Evolutionary conservation across 352 stramenopile species (phyloP), one percentile per base, ranked within the genome.

Genomic region (Pythium brachiatum): DNA sequence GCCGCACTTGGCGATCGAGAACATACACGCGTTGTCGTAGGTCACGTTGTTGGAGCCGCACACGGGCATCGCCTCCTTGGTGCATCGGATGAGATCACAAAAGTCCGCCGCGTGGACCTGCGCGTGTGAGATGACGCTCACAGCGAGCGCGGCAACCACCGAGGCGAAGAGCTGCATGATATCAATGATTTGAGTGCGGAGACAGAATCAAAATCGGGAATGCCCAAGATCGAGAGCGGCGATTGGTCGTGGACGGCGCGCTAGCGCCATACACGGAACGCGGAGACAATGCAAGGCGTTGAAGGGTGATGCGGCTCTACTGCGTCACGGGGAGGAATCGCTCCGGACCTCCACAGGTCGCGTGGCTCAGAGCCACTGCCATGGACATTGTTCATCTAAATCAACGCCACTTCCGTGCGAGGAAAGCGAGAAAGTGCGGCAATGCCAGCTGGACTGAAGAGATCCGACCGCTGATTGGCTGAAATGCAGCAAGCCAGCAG

Each of bases 31-130:
- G 57, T 78, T 81, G 21, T 32, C 26, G 56, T 76, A 78, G 7
- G 70, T 73, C 26, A 71, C 58, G 21, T 58, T 64, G 36, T 78
- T 69, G 15, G 70, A 72, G 48, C 59, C 70, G 52, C 74, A 81
- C 39, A 79, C 69, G 12, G 72, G 72, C 27, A 7, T 32, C 8
- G 44, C 21, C 18, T 61, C 43, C 8, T 53, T 36, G 21, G 52
- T 58, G 60, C 60, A 68, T 29, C 60, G 52, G 26, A 61, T 61
- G 31, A 62, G 32, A 32, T 62, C 52, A 43, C 60, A 66, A 43
- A 66, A 66, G 60, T 60, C 27, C n/a, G 60, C 60, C 31, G 41
- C 32, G 16, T 54, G 20, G 7, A 43, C 34, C 7, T 8, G 6
- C 23, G 29, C 20, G 48, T 21, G 23, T 25, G 48, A 38, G 48